Percentiles rank a stretch among this genome's conserved stretches.
These are phyloP conservation scores for Trichaptum fuscoviolaceum DNA, from an alignment of 768 basidiomycete species.

Conservation along the genomic window DNA sequence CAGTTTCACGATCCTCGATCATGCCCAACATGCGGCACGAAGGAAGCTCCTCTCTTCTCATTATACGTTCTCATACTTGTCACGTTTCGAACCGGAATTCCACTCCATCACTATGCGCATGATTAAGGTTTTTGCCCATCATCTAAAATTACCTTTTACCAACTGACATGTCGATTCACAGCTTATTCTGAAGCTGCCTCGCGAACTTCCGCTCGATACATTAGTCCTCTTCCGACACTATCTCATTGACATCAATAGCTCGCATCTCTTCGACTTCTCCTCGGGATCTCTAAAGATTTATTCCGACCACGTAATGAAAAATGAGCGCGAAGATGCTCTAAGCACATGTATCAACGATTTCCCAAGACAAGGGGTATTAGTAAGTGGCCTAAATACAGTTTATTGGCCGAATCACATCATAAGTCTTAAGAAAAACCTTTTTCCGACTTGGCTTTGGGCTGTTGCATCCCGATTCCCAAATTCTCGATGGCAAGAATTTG, in stretches of 20 bases:
- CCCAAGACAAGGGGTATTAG: neutral
- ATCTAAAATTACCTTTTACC: neutral
- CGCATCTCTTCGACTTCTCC: neutral
- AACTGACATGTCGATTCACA: neutral
- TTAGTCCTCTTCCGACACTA: slow-evolving; percentile 1
- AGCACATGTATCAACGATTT: slow-evolving; percentile 4
- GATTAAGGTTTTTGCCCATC: slow-evolving; percentile 34
- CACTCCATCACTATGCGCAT: slow-evolving; percentile 58
- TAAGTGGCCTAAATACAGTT: neutral
- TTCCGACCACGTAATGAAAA: neutral
- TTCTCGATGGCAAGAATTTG: neutral
- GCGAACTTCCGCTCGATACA: neutral
- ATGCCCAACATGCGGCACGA: slow-evolving; percentile 61
- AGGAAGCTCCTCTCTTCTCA: slow-evolving; percentile 74
- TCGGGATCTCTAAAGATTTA: neutral
- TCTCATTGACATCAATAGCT: neutral
- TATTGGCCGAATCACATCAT: neutral
- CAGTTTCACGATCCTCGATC: slow-evolving; percentile 80
- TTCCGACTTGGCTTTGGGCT: neutral
- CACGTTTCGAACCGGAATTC: slow-evolving; percentile 67
- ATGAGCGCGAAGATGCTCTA: neutral
- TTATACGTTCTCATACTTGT: slow-evolving; percentile 59
- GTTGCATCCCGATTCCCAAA: neutral
- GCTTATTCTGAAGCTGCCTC: neutral
- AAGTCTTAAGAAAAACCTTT: neutral